Evolutionary conservation across 768 basidiomycete species (phyloP).

Genomic region (Calocybe indica): DNA sequence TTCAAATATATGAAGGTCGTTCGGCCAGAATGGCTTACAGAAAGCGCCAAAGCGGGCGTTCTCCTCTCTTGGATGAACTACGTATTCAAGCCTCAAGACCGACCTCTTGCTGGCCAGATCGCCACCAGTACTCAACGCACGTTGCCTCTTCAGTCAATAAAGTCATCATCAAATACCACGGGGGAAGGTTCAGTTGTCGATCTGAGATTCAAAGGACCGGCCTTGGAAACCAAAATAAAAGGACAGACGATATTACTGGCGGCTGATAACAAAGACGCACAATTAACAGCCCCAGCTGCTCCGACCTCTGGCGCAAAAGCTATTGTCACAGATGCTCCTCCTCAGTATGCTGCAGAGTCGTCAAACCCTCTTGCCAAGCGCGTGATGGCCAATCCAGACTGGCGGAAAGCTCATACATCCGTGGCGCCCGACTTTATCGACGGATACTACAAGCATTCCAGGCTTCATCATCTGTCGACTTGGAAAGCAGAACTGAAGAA

Average conservation of each 20-base stretch:
- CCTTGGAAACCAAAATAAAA: neutral
- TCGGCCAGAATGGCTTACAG: slow-evolving; percentile 80
- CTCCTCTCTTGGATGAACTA: slow-evolving; percentile 82
- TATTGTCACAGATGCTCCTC: slow-evolving; percentile 23
- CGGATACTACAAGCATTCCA: slow-evolving; percentile 77
- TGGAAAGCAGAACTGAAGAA: slow-evolving; percentile 89
- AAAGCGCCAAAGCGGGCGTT: slow-evolving; percentile 61
- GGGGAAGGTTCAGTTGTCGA: neutral
- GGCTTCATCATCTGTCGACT: slow-evolving; percentile 86
- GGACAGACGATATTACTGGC: neutral
- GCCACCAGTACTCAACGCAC: slow-evolving; percentile 30
- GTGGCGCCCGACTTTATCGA: slow-evolving; percentile 83
- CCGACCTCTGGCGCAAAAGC: slow-evolving; percentile 28
- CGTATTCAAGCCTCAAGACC: slow-evolving; percentile 45
- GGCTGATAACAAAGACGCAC: neutral
- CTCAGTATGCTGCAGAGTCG: slow-evolving; percentile 59
- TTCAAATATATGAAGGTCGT: slow-evolving; percentile 91
- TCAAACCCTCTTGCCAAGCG: slow-evolving; percentile 73
- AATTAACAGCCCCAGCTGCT: neutral
- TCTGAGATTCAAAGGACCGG: neutral
- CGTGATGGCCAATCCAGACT: slow-evolving; percentile 77
- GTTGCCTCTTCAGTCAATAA: slow-evolving; percentile 17
- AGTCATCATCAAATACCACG: neutral
- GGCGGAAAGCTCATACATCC: slow-evolving; percentile 87
- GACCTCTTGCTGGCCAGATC: slow-evolving; percentile 46